Percentiles rank a stretch among this genome's conserved stretches.
Evolutionary conservation across 768 basidiomycete genomes (phyloP).

Genomic region (Kwoniella bestiolae): DNA sequence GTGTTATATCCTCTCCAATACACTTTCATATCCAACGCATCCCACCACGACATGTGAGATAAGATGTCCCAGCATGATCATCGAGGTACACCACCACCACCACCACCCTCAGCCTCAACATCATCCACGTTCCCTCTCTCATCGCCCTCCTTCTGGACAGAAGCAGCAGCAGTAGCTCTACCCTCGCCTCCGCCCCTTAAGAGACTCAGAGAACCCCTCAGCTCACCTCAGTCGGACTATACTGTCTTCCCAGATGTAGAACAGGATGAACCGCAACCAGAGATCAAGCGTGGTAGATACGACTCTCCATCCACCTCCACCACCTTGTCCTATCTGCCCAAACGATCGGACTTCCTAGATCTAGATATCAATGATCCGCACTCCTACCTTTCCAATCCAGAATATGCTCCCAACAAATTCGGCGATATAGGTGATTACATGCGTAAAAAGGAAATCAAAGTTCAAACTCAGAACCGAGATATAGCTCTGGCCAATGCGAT

Average conservation of each 20-base stretch:
- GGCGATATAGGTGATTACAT: conserved; percentile 88
- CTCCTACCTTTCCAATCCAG: conserved; percentile 46
- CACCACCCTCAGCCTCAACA: conserved; percentile 8
- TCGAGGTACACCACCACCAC: conserved; percentile 12
- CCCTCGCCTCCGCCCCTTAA: conserved; percentile 19
- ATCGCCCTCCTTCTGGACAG: conserved; percentile 47
- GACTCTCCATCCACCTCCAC: conserved; percentile 23
- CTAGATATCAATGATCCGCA: conserved; percentile 33
- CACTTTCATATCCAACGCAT: neutral
- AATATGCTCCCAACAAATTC: conserved; percentile 78
- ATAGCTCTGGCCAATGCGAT: conserved; percentile 49
- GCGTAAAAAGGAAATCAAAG: conserved; percentile 84
- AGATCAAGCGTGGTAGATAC: conserved; percentile 7
- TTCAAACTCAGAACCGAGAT: conserved; percentile 60
- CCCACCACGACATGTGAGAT: conserved; percentile 10
- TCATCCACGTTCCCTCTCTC: conserved; percentile 47
- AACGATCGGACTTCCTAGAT: conserved; percentile 30
- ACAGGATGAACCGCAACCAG: conserved; percentile 9
- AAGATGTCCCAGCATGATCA: conserved; percentile 23
- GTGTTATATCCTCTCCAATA: neutral
- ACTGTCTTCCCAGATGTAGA: conserved; percentile 2
- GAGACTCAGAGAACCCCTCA: conserved; percentile 11
- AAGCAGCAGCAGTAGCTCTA: conserved; percentile 28
- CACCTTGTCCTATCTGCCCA: conserved; percentile 44
- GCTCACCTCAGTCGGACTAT: conserved; percentile 15